A percentile compares a stretch with the other conserved stretches of the same genome.
These are phyloP conservation scores for Stylonectria norvegica DNA, from an alignment of 2,329 filamentous ascomycete genomes.

Conservation along the genomic window DNA sequence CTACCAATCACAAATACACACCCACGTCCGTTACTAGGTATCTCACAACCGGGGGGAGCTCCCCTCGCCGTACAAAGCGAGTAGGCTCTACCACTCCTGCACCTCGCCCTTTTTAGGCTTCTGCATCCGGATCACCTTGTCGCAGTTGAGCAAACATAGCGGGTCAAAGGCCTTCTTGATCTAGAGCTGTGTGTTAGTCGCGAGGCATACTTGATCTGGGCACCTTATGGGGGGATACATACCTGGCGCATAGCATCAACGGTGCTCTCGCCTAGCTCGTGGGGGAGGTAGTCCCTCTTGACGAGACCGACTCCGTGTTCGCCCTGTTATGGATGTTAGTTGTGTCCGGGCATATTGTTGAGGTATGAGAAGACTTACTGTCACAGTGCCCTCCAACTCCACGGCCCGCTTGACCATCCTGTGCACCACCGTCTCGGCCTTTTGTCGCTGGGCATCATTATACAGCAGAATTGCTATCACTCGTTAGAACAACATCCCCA, in stretches of 20 bases:
- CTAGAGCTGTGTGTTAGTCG: conserved; percentile 36
- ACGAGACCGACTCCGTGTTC: conserved; percentile 82
- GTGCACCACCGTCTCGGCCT: conserved; percentile 70
- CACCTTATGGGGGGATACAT: conserved; percentile 23
- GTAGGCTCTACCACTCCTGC: conserved; percentile 38
- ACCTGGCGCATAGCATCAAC: conserved; percentile 83
- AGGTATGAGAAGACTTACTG: conserved; percentile 39
- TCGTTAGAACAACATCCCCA: conserved; percentile 1
- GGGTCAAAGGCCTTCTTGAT: conserved; percentile 81
- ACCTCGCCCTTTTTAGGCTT: conserved; percentile 42
- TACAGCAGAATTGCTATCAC: conserved; percentile 51
- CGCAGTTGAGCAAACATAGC: conserved; percentile 64
- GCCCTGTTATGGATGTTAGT: conserved; percentile 44
- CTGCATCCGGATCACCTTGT: conserved; percentile 65
- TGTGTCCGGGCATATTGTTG: background rate
- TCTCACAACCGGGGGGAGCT: conserved; percentile 3
- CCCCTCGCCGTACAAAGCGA: background rate
- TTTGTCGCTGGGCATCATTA: conserved; percentile 62
- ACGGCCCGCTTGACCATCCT: conserved; percentile 83
- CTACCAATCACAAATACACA: conserved; percentile 17
- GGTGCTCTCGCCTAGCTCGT: conserved; percentile 70
- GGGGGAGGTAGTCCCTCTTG: conserved; percentile 77
- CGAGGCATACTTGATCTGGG: background rate
- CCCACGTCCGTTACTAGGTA: conserved; percentile 11
- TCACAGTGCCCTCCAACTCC: conserved; percentile 81